Conservation (phyloP, 805 yeast genomes). For the Saccharomycopsis olivae region DNA sequence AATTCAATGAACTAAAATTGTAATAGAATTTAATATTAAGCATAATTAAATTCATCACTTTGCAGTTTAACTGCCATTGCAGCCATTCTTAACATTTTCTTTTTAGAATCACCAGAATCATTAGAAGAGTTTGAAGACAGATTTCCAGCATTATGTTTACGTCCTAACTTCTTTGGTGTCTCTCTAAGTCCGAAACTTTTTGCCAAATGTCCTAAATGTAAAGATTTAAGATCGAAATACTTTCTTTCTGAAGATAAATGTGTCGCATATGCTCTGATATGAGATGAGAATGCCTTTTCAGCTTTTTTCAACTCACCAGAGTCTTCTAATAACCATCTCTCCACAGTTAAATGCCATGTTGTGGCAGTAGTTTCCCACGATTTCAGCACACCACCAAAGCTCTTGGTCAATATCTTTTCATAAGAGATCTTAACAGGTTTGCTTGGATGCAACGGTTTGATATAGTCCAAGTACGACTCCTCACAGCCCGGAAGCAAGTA, state of each 20-base stretch:
- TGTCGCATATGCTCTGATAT: slow-evolving; percentile 91
- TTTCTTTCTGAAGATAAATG: slow-evolving; percentile 75
- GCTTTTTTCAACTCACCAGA: slow-evolving; percentile 51
- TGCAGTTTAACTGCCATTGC: slow-evolving; percentile 51
- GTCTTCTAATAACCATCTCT: slow-evolving; percentile 77
- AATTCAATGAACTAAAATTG: too few relatives aligned
- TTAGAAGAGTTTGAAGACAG: slow-evolving; percentile 24
- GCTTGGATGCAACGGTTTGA: slow-evolving; percentile 41
- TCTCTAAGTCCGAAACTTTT: slow-evolving; percentile 92
- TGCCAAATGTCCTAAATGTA: slow-evolving; percentile 94
- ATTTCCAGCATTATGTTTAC: slow-evolving; percentile 21
- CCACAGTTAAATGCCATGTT: slow-evolving; percentile 87
- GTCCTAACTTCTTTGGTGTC: slow-evolving; percentile 75
- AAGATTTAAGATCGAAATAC: slow-evolving; percentile 65
- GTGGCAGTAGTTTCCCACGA: slow-evolving; percentile 93
- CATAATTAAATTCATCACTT: slow-evolving; percentile 64
- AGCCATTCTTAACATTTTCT: slow-evolving; percentile 70
- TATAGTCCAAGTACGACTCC: slow-evolving; percentile 66
- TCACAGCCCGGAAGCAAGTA: slow-evolving; percentile 85
- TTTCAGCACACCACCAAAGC: slow-evolving; percentile 26
- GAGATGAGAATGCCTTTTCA: slow-evolving; percentile 74
- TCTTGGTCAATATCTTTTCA: slow-evolving; percentile 29
- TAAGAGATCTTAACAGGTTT: slow-evolving; percentile 42
- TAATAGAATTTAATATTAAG: too few relatives aligned
- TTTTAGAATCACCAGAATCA: slow-evolving; percentile 51